These are phyloP conservation scores for Penicillium oxalicum DNA, from an alignment of 2,329 filamentous ascomycete species.

Conservation along the genomic window DNA sequence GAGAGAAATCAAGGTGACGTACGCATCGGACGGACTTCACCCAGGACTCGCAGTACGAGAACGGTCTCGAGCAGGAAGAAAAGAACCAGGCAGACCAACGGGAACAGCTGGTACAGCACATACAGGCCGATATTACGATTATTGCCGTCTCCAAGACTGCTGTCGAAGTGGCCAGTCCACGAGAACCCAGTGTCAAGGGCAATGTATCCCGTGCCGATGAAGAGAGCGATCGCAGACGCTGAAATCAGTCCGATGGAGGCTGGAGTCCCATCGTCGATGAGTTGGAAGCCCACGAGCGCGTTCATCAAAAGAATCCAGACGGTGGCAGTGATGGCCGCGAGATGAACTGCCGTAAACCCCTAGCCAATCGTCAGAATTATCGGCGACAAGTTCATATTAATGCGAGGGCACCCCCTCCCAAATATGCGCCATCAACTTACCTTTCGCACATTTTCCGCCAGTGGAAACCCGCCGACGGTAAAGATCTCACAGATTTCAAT, in stretches of 20 bases:
- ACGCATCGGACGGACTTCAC: slow-evolving; percentile 85
- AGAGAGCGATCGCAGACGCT: slow-evolving; percentile 63
- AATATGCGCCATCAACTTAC: slow-evolving; percentile 46
- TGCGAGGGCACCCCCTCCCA: no score
- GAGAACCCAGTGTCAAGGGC: slow-evolving; percentile 84
- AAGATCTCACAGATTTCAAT: slow-evolving; percentile 96
- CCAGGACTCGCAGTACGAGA: slow-evolving; percentile 77
- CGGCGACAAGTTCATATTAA: background rate
- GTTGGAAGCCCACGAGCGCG: slow-evolving; percentile 83
- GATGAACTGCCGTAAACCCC: slow-evolving; percentile 84
- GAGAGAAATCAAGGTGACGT: slow-evolving; percentile 33
- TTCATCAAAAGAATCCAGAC: slow-evolving; percentile 90
- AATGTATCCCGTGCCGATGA: slow-evolving; percentile 91
- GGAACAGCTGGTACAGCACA: slow-evolving; percentile 84
- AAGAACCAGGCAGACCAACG: slow-evolving; percentile 79
- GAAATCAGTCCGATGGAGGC: slow-evolving; percentile 72
- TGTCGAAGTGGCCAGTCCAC: slow-evolving; percentile 74
- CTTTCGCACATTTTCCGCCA: slow-evolving; percentile 60
- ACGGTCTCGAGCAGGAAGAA: slow-evolving; percentile 81
- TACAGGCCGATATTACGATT: slow-evolving; percentile 82
- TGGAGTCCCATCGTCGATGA: slow-evolving; percentile 87
- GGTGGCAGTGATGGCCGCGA: slow-evolving; percentile 82
- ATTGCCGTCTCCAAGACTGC: slow-evolving; percentile 46
- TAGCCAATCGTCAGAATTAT: slow-evolving; percentile 29
- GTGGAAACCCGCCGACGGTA: slow-evolving; percentile 81